Percentiles rank a stretch among this genome's conserved stretches.
These are phyloP conservation scores for Penicillium thymicola DNA, from an alignment of 2,329 filamentous ascomycete genomes.

Conservation along the genomic window DNA sequence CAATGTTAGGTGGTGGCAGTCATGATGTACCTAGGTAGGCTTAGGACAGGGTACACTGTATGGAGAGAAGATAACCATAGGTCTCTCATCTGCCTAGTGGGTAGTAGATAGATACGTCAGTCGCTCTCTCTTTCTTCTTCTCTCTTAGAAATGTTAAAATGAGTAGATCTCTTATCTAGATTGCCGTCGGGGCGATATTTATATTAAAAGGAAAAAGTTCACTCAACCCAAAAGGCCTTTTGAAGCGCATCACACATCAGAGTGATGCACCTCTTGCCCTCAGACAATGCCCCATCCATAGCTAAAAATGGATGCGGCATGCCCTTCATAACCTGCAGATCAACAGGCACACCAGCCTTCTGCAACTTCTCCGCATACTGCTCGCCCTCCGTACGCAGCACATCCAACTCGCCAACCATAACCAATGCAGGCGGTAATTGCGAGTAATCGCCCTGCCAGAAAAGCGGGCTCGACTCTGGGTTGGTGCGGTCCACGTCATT, in stretches of 20 bases:
- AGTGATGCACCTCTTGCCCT: conserved; percentile 52
- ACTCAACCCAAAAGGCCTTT: conserved; percentile 35
- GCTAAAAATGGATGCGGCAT: conserved; percentile 59
- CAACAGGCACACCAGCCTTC: conserved; percentile 47
- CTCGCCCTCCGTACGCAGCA: conserved; percentile 55
- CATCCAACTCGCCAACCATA: conserved; percentile 56
- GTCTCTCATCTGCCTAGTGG: too few relatives aligned
- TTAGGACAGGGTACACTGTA: too few relatives aligned
- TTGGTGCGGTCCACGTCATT: conserved; percentile 45
- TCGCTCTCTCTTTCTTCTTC: too few relatives aligned
- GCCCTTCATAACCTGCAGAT: conserved; percentile 52
- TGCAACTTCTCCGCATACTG: conserved; percentile 50
- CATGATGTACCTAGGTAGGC: too few relatives aligned
- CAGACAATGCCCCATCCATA: conserved; percentile 55
- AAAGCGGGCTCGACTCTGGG: conserved; percentile 54
- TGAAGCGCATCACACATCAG: conserved; percentile 40
- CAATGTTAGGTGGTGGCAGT: too few relatives aligned
- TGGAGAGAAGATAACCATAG: too few relatives aligned
- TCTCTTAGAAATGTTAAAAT: background rate
- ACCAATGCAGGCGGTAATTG: conserved; percentile 51
- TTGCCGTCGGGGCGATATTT: background rate
- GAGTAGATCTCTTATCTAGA: fast-evolving
- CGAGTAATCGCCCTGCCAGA: conserved; percentile 51
- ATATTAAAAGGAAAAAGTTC: background rate
- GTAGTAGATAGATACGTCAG: too few relatives aligned